These are phyloP conservation scores for Saccharomyces hybrid DNA, from an alignment of 1,139 yeast species.

Conservation along the genomic window DNA sequence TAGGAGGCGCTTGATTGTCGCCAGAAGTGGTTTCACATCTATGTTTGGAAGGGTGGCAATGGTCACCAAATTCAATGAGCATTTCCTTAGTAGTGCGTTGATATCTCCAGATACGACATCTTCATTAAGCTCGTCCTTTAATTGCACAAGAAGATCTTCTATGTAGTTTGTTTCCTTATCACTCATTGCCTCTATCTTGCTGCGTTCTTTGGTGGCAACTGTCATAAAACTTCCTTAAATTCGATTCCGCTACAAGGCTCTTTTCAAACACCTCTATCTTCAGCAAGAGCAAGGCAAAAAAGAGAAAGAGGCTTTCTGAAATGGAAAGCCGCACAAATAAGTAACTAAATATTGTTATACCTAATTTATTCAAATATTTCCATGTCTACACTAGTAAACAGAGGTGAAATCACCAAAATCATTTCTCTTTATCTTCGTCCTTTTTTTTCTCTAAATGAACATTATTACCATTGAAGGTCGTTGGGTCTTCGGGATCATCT, in stretches of 20 bases:
- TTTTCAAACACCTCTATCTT: neutral
- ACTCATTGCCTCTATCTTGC: neutral
- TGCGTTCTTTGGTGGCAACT: neutral
- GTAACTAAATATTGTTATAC: neutral
- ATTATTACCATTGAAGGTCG: slow-evolving; percentile 43
- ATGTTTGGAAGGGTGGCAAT: slow-evolving; percentile 7
- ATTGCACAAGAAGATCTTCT: slow-evolving; percentile 7
- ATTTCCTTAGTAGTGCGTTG: slow-evolving; percentile 15
- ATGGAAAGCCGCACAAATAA: neutral
- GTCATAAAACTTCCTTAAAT: neutral
- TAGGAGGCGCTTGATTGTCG: slow-evolving; percentile 14
- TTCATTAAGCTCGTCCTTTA: slow-evolving; percentile 8
- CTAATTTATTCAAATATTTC: neutral
- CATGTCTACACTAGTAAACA: neutral
- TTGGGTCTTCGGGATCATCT: slow-evolving; percentile 18
- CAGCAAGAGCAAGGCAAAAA: neutral
- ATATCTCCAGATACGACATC: slow-evolving; percentile 6
- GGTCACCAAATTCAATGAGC: slow-evolving; percentile 16
- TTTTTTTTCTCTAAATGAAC: slow-evolving; percentile 38
- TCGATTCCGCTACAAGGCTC: neutral
- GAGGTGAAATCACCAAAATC: neutral
- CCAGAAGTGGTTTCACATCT: slow-evolving; percentile 14
- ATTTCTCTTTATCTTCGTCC: slow-evolving; percentile 8
- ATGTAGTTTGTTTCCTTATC: neutral
- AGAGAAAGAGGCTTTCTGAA: neutral